These are phyloP conservation scores for Maudiozyma serrabonitensis DNA, from an alignment of 805 yeast genomes.

Conservation along the genomic window DNA sequence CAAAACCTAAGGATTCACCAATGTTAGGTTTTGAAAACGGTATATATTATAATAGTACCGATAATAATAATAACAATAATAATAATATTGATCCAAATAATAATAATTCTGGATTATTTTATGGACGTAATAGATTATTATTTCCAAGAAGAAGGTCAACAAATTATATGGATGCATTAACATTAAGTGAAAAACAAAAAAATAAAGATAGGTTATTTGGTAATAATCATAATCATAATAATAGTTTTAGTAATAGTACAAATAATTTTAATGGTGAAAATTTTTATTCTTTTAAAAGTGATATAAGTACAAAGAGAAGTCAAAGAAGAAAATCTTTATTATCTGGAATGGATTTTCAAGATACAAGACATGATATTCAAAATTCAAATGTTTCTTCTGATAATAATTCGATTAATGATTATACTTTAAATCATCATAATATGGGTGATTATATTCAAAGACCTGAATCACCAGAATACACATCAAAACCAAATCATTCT, in stretches of 20 bases:
- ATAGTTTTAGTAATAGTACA: background rate
- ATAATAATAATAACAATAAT: background rate
- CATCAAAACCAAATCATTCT: background rate
- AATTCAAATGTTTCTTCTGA: constrained; percentile 3
- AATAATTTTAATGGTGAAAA: background rate
- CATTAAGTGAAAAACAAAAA: background rate
- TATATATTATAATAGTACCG: background rate
- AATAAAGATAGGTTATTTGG: background rate
- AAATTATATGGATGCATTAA: constrained; percentile 14
- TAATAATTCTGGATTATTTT: background rate
- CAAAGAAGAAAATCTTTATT: constrained; percentile 3
- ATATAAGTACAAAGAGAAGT: background rate
- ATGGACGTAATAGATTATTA: background rate
- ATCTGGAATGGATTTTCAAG: constrained; percentile 8
- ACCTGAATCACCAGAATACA: background rate
- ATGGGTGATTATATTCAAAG: constrained; percentile 9
- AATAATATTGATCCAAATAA: background rate
- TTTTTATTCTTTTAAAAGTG: background rate
- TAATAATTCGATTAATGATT: background rate
- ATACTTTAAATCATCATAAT: constrained; percentile 1
- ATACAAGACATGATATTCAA: constrained; percentile 10
- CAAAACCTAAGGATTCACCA: constrained; percentile 17
- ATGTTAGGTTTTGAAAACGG: constrained; percentile 3
- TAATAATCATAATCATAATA: background rate
- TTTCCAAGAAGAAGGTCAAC: constrained; percentile 13